Base-by-base conservation (phyloP, 116 monocot species). In the Posidonia oceanica region DNA sequence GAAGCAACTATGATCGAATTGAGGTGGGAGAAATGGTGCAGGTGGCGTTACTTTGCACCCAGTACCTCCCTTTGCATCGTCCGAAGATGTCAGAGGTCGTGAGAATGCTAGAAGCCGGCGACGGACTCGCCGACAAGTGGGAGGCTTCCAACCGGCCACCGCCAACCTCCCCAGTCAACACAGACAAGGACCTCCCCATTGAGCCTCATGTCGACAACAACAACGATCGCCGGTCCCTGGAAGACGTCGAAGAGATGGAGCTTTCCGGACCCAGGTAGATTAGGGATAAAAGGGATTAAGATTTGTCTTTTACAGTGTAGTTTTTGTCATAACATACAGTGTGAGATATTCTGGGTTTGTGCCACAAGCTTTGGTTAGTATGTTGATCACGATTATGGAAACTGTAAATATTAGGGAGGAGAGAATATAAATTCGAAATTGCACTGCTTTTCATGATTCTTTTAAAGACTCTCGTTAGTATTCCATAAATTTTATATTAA, bases 11-110 rank as follows among this genome's bases (percentile, higher is more conserved):
- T 18, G 83, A 90, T 78, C 58, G 81, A 53, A 76, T 94, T 4
- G 94, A 94, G 72, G 80, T 85, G 5, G 94, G 83, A 39, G 94
- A 94, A 76, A 90, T 94, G 90, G 83, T 94, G 21, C 90, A 88
- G 54, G 87, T 94, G 29, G 87, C 94, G 1, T 79, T 94, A 8
- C 73, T 94, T n/a, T 94, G 94, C 85, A 94, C 94, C 0, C 94
- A 90, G 54, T 87, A 74, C 69, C 76, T 83, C 64, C 94, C 94
- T 0, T 54, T 83, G 0, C 82, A 84, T 61, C 94, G 94, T 0
- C 94, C 94, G 12, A 90, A 80, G 78, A 94, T 94, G 94, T 90
- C 87, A 0, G 94, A 94, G 57, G 90, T 94, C 17, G 81, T 90
- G 38, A 65, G 94, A 41, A 94, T 94, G 94, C 75, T 94, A 12